These are phyloP conservation scores for Linnemannia hyalina DNA, from an alignment of 192 early-diverging fungal species.

Conservation along the genomic window DNA sequence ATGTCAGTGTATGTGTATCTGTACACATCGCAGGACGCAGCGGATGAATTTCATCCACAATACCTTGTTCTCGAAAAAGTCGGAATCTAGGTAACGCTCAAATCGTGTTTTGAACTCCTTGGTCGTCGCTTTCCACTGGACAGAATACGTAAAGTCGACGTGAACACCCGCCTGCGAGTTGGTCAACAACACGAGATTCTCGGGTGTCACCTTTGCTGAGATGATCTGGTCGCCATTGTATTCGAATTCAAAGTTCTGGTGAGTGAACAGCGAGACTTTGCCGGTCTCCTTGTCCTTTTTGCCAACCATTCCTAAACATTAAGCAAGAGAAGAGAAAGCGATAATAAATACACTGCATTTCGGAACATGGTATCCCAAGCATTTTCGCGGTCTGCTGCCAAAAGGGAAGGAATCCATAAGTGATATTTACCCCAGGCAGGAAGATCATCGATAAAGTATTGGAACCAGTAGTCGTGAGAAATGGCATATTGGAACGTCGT, in stretches of 20 bases:
- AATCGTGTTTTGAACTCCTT: constrained; percentile 74
- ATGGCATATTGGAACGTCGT: constrained; percentile 75
- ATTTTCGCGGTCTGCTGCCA: background rate
- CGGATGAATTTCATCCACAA: background rate
- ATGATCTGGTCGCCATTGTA: constrained; percentile 79
- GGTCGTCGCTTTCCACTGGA: constrained; percentile 68
- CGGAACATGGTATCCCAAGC: background rate
- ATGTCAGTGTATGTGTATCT: background rate
- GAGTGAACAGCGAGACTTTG: constrained; percentile 67
- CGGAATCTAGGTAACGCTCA: constrained; percentile 73
- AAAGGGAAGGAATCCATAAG: background rate
- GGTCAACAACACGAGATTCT: constrained; percentile 49
- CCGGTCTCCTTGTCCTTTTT: constrained; percentile 44
- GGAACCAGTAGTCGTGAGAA: constrained; percentile 74
- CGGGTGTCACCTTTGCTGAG: constrained; percentile 58
- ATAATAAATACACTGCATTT: background rate
- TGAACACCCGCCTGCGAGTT: constrained; percentile 29
- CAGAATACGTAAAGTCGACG: constrained; percentile 81
- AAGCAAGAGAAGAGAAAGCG: background rate
- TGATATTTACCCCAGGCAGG: constrained; percentile 41
- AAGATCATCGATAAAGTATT: constrained; percentile 64
- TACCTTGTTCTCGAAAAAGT: constrained; percentile 89
- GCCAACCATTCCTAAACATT: constrained; percentile 59
- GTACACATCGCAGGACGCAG: too few relatives aligned
- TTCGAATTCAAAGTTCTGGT: constrained; percentile 68